Evolutionary conservation across 495 filamentous ascomycete species (phyloP).

Genomic region (Terfezia claveryi): DNA sequence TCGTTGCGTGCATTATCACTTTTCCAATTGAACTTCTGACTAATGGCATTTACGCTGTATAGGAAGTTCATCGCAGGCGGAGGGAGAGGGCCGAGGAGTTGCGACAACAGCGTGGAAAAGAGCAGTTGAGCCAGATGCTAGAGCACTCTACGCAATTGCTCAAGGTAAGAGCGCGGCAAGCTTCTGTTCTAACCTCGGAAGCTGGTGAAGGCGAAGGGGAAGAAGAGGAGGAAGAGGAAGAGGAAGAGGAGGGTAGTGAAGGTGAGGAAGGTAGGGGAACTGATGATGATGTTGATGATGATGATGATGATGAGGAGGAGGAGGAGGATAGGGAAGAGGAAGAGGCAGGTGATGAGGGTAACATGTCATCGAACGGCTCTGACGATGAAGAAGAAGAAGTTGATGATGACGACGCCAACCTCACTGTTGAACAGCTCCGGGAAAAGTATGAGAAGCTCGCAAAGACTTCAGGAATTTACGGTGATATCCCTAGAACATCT

Average conservation of each 20-base stretch:
- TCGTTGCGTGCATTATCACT: neutral
- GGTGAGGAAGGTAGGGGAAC: slow-evolving; percentile 24
- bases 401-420: slow-evolving; percentile 37
- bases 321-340: slow-evolving; percentile 20
- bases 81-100: slow-evolving; percentile 17
- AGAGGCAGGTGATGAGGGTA: slow-evolving; percentile 20
- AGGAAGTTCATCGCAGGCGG: slow-evolving; percentile 16
- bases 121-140: slow-evolving; percentile 19
- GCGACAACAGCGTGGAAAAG: slow-evolving; percentile 13
- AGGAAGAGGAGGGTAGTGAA: slow-evolving; percentile 31
- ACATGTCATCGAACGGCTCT: slow-evolving; percentile 26
- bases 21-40: neutral
- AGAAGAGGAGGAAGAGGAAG: slow-evolving; percentile 25
- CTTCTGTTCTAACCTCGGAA: slow-evolving; percentile 6
- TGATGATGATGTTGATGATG: slow-evolving; percentile 20
- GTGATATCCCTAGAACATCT: slow-evolving; percentile 2
- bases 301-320: slow-evolving; percentile 27
- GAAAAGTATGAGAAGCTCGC: slow-evolving; percentile 42
- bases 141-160: slow-evolving; percentile 19
- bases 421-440: slow-evolving; percentile 58
- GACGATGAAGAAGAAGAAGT: slow-evolving; percentile 29
- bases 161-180: slow-evolving; percentile 12
- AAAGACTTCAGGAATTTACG: neutral
- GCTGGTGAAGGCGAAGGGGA: slow-evolving; percentile 6
- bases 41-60: neutral